Conservation (phyloP, 78 protist species). For the Planoprotostelium fungivorum region DNA sequence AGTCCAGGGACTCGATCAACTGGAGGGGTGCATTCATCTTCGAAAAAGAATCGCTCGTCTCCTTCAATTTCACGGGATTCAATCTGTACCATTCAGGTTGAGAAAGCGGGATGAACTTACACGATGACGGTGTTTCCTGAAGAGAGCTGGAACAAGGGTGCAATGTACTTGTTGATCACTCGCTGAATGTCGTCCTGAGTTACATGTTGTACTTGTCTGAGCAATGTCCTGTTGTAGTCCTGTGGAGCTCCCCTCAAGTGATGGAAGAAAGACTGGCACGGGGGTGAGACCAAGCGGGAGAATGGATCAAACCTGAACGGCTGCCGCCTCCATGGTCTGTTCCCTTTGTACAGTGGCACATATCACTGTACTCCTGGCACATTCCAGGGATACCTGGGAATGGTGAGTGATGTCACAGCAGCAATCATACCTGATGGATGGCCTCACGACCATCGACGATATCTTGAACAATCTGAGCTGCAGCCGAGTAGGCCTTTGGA, state of each 20-base stretch:
- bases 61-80: not conserved
- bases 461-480: not conserved
- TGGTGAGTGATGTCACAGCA: too few species aligned
- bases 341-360: not conserved
- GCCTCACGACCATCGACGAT: not conserved
- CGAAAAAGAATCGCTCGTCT: not conserved
- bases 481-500: not conserved
- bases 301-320: not conserved
- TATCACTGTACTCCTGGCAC: not conserved
- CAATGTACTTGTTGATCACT: not conserved
- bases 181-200: not conserved
- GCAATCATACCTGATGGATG: too few species aligned
- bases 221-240: not conserved
- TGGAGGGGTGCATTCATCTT: not conserved
- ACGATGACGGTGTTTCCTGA: not conserved
- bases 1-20: not conserved
- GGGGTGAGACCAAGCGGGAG: not conserved
- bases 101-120: not conserved
- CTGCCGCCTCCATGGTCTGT: not conserved
- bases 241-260: not conserved
- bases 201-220: not conserved
- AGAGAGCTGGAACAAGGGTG: not conserved
- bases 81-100: not conserved
- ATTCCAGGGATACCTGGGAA: not conserved
- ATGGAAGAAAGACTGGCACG: not conserved